Conservation (phyloP, 176 grass and related monocot genomes). For the Triticum aestivum region DNA sequence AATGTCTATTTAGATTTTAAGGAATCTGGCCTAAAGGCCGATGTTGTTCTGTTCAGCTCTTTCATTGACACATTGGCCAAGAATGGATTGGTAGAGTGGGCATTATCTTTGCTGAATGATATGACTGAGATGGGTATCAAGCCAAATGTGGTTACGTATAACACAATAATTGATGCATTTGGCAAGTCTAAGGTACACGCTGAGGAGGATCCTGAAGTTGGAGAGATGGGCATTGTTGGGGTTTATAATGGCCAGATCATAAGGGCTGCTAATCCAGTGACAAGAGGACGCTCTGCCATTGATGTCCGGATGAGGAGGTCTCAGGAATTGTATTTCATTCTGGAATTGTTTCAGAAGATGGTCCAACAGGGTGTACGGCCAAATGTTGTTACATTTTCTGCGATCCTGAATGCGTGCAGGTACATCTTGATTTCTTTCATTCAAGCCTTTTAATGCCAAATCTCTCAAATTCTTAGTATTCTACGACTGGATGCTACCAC, state of each 20-base stretch:
- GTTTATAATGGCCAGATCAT: constrained; percentile 61
- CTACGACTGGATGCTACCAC: not conserved
- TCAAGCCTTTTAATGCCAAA: constrained; percentile 10
- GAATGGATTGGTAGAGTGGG: constrained; percentile 94
- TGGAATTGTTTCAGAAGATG: constrained; percentile 99
- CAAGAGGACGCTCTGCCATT: constrained; percentile 34
- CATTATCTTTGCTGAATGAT: constrained; percentile 90
- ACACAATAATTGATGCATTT: constrained; percentile 96
- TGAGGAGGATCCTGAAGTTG: constrained; percentile 53
- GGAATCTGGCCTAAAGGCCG: constrained; percentile 86
- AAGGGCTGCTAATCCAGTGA: constrained; percentile 39
- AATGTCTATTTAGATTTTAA: constrained; percentile 96
- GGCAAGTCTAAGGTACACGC: constrained; percentile 63
- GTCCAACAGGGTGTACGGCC: constrained; percentile 90
- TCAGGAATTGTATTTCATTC: constrained; percentile 85
- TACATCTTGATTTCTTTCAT: constrained; percentile 27
- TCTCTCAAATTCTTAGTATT: not conserved
- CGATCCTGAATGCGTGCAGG: constrained; percentile 99
- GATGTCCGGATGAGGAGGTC: constrained; percentile 63
- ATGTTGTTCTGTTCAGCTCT: constrained; percentile 97
- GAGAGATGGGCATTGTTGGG: constrained; percentile 35
- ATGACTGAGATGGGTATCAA: constrained; percentile 85
- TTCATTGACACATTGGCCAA: constrained; percentile 98
- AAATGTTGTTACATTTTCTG: constrained; percentile 98
- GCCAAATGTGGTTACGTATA: constrained; percentile 97